Conservation (phyloP, 1,139 yeast species). For the Yamadazyma atmosphaerica region DNA sequence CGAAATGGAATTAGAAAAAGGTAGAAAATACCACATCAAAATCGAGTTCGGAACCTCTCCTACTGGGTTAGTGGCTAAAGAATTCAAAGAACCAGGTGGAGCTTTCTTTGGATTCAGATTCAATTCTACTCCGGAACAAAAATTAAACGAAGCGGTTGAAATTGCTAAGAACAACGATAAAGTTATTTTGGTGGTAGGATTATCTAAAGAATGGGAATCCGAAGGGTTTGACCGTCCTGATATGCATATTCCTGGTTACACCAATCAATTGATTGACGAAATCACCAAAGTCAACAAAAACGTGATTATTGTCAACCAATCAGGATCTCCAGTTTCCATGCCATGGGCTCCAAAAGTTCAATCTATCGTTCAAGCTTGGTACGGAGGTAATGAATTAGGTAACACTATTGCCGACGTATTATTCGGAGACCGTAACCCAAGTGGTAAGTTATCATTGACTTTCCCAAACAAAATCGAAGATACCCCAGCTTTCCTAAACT, state of each 20-base stretch:
- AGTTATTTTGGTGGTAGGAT: slow-evolving; percentile 45
- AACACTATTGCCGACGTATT: slow-evolving; percentile 25
- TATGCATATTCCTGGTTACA: slow-evolving; percentile 46
- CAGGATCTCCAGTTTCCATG: slow-evolving; percentile 63
- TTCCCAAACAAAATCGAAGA: slow-evolving; percentile 49
- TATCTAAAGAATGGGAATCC: slow-evolving; percentile 38
- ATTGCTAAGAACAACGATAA: slow-evolving; percentile 33
- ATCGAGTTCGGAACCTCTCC: slow-evolving; percentile 55
- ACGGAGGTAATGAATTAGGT: slow-evolving; percentile 33
- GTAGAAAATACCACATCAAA: slow-evolving; percentile 40
- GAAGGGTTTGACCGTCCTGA: slow-evolving; percentile 37
- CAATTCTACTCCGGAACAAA: slow-evolving; percentile 23
- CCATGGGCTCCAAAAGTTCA: slow-evolving; percentile 53
- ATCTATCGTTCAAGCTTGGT: slow-evolving; percentile 52
- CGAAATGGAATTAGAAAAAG: slow-evolving; percentile 36
- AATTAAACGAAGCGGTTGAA: slow-evolving; percentile 27
- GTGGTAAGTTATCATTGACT: slow-evolving; percentile 33
- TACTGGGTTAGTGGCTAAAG: slow-evolving; percentile 29
- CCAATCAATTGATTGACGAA: slow-evolving; percentile 46
- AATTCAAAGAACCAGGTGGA: slow-evolving; percentile 31
- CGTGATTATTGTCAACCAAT: slow-evolving; percentile 55
- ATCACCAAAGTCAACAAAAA: slow-evolving; percentile 51
- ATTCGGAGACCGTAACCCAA: slow-evolving; percentile 26
- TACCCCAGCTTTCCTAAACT: slow-evolving; percentile 46
- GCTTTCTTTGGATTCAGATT: slow-evolving; percentile 29